phyloP scores from a whole-genome alignment of 768 basidiomycete genomes.

The Mycena chlorophos region DNA sequence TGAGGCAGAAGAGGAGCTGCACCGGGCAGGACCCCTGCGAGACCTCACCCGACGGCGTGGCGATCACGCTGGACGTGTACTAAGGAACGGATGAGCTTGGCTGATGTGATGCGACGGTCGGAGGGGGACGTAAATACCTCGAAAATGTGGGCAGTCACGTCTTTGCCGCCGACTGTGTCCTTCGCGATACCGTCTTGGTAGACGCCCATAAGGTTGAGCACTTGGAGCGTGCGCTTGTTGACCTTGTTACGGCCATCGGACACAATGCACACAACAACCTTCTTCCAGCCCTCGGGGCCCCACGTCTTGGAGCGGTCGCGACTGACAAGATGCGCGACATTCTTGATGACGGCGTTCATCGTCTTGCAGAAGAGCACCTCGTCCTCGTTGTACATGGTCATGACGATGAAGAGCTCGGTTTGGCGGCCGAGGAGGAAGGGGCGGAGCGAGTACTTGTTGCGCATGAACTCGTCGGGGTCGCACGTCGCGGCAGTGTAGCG shows the following conservation, averaged over 20 bases:
- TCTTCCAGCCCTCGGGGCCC: slow-evolving; percentile 90
- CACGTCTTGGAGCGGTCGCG: slow-evolving; percentile 73
- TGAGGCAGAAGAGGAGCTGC: slow-evolving; percentile 88
- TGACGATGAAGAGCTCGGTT: slow-evolving; percentile 92
- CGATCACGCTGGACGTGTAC: slow-evolving; percentile 78
- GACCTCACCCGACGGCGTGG: slow-evolving; percentile 79
- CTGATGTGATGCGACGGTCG: neutral
- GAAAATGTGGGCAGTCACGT: slow-evolving; percentile 92
- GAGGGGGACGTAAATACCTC: slow-evolving; percentile 46
- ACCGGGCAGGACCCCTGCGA: slow-evolving; percentile 74
- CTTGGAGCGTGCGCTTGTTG: slow-evolving; percentile 89
- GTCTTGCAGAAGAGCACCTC: slow-evolving; percentile 75
- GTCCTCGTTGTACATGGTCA: slow-evolving; percentile 97
- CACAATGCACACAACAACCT: slow-evolving; percentile 85
- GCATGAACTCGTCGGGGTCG: slow-evolving; percentile 87
- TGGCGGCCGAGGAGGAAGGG: slow-evolving; percentile 77
- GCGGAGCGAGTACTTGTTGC: slow-evolving; percentile 72
- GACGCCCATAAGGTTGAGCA: slow-evolving; percentile 81
- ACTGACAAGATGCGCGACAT: slow-evolving; percentile 75
- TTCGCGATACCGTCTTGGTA: slow-evolving; percentile 91
- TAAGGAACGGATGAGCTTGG: slow-evolving; percentile 25
- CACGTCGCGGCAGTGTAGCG: slow-evolving; percentile 88
- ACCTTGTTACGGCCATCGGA: slow-evolving; percentile 85
- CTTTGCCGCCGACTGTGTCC: slow-evolving; percentile 84
- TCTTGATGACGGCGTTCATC: slow-evolving; percentile 90